phyloP scores from a whole-genome alignment of 1,284 basidiomycete genomes.

The Chiua sp. region DNA sequence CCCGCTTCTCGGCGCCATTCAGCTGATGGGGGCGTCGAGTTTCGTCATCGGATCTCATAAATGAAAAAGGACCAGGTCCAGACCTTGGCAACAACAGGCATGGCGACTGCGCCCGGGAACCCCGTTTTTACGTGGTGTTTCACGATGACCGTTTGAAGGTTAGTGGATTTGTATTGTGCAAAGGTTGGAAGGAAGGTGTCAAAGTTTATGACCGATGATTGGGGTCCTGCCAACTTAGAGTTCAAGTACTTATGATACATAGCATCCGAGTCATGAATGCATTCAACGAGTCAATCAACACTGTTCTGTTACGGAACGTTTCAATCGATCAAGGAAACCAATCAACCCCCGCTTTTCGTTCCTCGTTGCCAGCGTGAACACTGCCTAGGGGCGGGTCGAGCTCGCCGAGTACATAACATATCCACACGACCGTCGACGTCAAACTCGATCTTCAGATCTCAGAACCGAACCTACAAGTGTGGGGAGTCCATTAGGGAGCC shows the following conservation, averaged over 20 bases:
- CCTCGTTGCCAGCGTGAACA: not conserved
- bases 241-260: no score
- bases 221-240: no score
- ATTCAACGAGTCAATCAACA: no score
- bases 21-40: not conserved
- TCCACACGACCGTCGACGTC: not conserved
- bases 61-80: not conserved
- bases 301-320: no score
- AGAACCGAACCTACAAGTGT: no score
- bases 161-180: not conserved
- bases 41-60: not conserved
- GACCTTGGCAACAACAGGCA: not conserved
- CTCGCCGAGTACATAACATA: not conserved
- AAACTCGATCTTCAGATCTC: no score
- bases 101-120: not conserved
- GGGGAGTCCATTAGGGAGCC: no score
- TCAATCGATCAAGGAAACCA: not conserved
- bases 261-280: no score
- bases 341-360: not conserved
- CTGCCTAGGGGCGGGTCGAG: not conserved
- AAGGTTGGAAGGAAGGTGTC: not conserved
- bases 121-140: not conserved
- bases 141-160: not conserved
- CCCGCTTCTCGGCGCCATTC: not conserved
- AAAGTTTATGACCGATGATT: no score